phyloP scores from a whole-genome alignment of 2,329 filamentous ascomycete species.

The Colletotrichum spinosum region DNA sequence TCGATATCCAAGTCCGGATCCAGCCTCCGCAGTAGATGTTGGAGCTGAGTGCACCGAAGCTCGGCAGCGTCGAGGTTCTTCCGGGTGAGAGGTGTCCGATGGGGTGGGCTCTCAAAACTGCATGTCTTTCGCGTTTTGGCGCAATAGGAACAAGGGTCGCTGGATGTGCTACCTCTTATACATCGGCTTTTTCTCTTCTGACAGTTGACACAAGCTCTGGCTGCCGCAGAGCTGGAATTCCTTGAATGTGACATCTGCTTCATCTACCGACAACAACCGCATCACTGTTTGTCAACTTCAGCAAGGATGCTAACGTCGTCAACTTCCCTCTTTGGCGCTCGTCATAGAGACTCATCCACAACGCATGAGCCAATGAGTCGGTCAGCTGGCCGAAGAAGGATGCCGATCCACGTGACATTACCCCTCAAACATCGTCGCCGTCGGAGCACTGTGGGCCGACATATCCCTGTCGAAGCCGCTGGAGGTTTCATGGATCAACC shows the following conservation, averaged over 20 bases:
- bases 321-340: too few relatives aligned
- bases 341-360: too few relatives aligned
- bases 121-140: slow-evolving; percentile 45
- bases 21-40: slow-evolving; percentile 43
- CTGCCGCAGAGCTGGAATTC: slow-evolving; percentile 4
- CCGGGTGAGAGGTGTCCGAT: slow-evolving; percentile 49
- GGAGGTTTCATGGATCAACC: too few relatives aligned
- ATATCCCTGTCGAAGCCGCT: too few relatives aligned
- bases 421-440: too few relatives aligned
- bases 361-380: too few relatives aligned
- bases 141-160: slow-evolving; percentile 46
- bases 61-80: slow-evolving; percentile 49
- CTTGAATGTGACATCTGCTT: slow-evolving; percentile 1
- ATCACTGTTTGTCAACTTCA: too few relatives aligned
- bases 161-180: slow-evolving; percentile 25
- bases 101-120: slow-evolving; percentile 46
- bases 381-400: too few relatives aligned
- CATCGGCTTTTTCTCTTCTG: slow-evolving; percentile 38
- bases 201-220: slow-evolving; percentile 39
- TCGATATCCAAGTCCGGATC: slow-evolving; percentile 45
- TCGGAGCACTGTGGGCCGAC: too few relatives aligned
- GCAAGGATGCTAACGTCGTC: too few relatives aligned
- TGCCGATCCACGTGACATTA: too few relatives aligned
- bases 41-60: slow-evolving; percentile 43
- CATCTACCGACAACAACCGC: not conserved